Conservation (phyloP, 768 basidiomycete genomes). For the Naganishia onofrii region DNA sequence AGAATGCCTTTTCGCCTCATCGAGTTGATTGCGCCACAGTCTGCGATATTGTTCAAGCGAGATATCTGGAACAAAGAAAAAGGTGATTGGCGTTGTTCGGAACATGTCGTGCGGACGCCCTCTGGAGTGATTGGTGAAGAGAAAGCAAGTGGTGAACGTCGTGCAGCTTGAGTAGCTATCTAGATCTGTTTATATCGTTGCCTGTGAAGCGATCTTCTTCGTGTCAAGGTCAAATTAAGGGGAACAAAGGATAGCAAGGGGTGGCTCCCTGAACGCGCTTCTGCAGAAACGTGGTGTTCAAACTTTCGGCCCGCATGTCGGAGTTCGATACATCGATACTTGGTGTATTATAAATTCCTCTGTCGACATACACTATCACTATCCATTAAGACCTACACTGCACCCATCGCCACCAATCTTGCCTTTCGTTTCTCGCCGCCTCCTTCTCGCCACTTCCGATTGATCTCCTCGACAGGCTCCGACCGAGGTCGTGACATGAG, state of each 20-base stretch:
- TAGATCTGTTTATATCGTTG: too few species aligned
- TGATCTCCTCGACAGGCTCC: slow-evolving; percentile 69
- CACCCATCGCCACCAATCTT: slow-evolving; percentile 31
- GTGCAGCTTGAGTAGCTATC: too few species aligned
- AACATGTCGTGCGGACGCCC: background rate
- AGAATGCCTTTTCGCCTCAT: background rate
- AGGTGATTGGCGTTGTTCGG: too few species aligned
- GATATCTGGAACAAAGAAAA: background rate
- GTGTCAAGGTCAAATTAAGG: background rate
- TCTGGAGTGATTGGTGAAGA: background rate
- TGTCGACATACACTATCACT: background rate
- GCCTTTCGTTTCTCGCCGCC: slow-evolving; percentile 40
- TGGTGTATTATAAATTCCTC: background rate
- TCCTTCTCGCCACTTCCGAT: slow-evolving; percentile 73
- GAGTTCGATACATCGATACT: too few species aligned
- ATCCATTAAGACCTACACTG: background rate
- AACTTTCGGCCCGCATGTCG: background rate
- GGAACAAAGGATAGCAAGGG: background rate
- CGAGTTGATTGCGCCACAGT: background rate
- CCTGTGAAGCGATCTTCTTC: background rate
- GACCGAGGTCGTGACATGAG: slow-evolving; percentile 67
- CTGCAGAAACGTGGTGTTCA: background rate
- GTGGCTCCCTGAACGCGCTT: background rate
- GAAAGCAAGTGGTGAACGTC: background rate
- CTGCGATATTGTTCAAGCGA: background rate